Percentiles rank a stretch among this genome's conserved stretches.
phyloP scores from a whole-genome alignment of 148 eudicot species.

The Rhododendron kiyosumense region DNA sequence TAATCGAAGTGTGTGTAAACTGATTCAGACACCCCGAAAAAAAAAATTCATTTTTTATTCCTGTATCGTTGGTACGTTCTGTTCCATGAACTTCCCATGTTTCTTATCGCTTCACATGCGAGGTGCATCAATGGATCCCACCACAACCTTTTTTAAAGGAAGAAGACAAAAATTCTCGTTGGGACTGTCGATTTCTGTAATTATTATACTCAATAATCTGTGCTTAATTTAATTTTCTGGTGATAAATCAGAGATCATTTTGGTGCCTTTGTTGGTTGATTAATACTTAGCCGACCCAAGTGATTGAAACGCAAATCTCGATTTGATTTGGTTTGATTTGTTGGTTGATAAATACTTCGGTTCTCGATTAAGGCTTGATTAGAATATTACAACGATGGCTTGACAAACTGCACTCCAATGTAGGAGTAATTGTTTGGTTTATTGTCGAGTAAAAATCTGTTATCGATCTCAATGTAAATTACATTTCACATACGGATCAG shows the following conservation, averaged over 20 bases:
- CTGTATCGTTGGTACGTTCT: neutral
- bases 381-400: neutral
- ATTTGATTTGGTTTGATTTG: too few species aligned
- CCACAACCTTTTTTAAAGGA: neutral
- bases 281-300: too few species aligned
- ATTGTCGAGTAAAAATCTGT: neutral
- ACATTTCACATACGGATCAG: too few species aligned
- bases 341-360: neutral
- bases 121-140: slow-evolving; percentile 5
- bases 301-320: too few species aligned
- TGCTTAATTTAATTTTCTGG: neutral
- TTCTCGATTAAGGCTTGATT: neutral
- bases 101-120: slow-evolving; percentile 5
- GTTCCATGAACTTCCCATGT: slow-evolving; percentile 2
- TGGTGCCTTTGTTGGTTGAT: neutral
- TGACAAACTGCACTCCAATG: neutral
- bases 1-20: fast-evolving
- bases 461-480: neutral
- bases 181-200: neutral
- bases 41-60: neutral
- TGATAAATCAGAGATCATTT: neutral
- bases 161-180: neutral
- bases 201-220: neutral
- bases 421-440: neutral
- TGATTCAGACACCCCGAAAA: too few species aligned